Evolutionary conservation across 208 protist species (phyloP).

Genomic region (Leishmania guyanensis): DNA sequence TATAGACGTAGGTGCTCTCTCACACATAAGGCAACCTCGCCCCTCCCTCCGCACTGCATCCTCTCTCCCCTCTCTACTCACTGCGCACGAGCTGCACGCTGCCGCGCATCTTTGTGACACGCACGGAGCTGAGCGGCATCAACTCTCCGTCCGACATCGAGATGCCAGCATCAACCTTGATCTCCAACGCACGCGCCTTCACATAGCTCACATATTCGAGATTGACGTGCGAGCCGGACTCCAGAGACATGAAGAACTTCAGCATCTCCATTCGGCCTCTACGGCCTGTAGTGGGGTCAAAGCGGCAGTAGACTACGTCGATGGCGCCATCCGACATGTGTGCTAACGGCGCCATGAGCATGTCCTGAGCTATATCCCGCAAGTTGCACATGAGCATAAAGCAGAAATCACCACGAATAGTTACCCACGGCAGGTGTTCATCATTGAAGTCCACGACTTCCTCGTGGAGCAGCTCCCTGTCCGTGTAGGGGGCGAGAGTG

Average conservation of each 20-base stretch:
- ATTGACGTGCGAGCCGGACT: conserved; percentile 68
- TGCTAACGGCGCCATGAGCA: conserved; percentile 72
- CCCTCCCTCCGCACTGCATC: background rate
- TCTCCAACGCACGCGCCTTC: conserved; percentile 77
- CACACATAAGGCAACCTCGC: background rate
- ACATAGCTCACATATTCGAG: conserved; percentile 74
- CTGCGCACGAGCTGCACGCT: conserved; percentile 62
- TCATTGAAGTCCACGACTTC: conserved; percentile 70
- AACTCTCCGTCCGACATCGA: conserved; percentile 87
- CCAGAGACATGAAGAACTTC: conserved; percentile 65
- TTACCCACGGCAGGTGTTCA: conserved; percentile 69
- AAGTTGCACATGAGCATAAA: conserved; percentile 72
- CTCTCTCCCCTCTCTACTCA: conserved; percentile 17
- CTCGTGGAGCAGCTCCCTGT: conserved; percentile 49
- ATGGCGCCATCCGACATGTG: conserved; percentile 84
- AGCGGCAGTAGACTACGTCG: conserved; percentile 71
- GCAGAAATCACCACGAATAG: conserved; percentile 69
- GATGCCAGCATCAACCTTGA: conserved; percentile 70
- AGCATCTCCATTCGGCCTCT: conserved; percentile 66
- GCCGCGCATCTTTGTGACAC: conserved; percentile 59
- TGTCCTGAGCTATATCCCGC: conserved; percentile 71
- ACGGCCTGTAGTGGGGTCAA: conserved; percentile 29
- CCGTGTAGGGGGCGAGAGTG: conserved; percentile 26
- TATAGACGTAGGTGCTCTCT: background rate
- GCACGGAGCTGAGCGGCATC: conserved; percentile 73